Conservation (phyloP, 2,329 filamentous ascomycete genomes). For the Aspergillus proliferans region DNA sequence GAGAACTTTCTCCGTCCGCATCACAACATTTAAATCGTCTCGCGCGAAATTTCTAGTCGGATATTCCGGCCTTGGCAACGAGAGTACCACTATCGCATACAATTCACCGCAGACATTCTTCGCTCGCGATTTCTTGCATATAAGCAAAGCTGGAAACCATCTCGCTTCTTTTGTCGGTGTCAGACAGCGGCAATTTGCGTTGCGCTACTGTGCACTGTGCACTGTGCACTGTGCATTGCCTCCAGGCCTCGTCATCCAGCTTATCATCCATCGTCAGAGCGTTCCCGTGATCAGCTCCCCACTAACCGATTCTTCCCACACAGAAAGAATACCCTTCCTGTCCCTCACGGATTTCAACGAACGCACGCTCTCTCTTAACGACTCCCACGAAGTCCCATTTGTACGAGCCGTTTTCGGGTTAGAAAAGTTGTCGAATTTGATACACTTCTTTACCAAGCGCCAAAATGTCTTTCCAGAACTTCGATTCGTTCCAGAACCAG, state of each 20-base stretch:
- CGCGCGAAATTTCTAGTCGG: not conserved
- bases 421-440: conserved; percentile 13
- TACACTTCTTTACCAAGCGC: not conserved
- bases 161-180: not conserved
- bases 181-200: not conserved
- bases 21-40: not conserved
- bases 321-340: conserved; percentile 20
- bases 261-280: not conserved
- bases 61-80: conserved; percentile 7
- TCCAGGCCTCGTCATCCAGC: not conserved
- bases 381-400: conserved; percentile 34
- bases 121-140: not conserved
- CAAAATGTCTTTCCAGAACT: conserved; percentile 62
- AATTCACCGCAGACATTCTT: not conserved
- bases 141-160: not conserved
- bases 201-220: not conserved
- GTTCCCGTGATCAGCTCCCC: not conserved
- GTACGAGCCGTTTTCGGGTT: conserved; percentile 29
- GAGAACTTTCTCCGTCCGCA: not conserved
- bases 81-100: conserved; percentile 1
- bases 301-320: conserved; percentile 10
- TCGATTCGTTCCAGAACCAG: conserved; percentile 58
- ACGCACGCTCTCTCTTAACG: conserved; percentile 34
- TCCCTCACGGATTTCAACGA: conserved; percentile 28
- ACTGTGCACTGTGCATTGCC: not conserved